Evolutionary conservation across 2,329 filamentous ascomycete genomes (phyloP).

Genomic region (Fusarium stilboides): DNA sequence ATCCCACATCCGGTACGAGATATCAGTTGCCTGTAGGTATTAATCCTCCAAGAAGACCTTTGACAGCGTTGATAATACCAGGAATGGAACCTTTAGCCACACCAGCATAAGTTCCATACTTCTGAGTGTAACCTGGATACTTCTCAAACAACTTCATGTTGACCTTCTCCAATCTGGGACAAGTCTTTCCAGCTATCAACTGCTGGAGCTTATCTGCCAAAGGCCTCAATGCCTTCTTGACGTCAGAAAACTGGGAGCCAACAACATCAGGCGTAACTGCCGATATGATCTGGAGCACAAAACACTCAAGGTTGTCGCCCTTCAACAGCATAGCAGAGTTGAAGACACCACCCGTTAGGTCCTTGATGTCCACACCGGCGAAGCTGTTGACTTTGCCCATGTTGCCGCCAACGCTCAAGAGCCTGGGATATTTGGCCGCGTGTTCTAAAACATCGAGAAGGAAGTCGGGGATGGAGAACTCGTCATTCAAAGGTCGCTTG

Average conservation of each 20-base stretch:
- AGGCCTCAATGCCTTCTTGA: constrained; percentile 3
- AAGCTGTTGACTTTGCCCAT: constrained; percentile 15
- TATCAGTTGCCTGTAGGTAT: constrained; percentile 6
- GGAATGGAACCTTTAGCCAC: constrained; percentile 14
- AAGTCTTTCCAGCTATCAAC: constrained; percentile 1
- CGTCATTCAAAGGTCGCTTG: background rate
- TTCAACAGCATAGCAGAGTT: constrained; percentile 58
- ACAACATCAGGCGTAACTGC: constrained; percentile 18
- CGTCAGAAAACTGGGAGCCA: constrained; percentile 16
- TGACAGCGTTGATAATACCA: constrained; percentile 1
- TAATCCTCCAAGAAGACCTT: constrained; percentile 13
- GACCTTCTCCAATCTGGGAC: background rate
- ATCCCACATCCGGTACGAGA: background rate
- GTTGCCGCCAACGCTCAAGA: constrained; percentile 12
- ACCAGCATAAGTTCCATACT: constrained; percentile 31
- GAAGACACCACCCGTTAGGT: constrained; percentile 61
- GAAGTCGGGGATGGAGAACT: constrained; percentile 10
- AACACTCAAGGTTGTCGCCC: constrained; percentile 64
- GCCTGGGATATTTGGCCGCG: constrained; percentile 4
- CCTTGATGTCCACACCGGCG: background rate
- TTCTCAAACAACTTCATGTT: constrained; percentile 22
- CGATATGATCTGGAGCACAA: constrained; percentile 53
- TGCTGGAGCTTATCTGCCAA: constrained; percentile 12
- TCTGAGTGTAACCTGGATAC: constrained; percentile 15
- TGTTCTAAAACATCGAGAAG: constrained; percentile 15